Evolutionary conservation across 2,329 filamentous ascomycete species (phyloP), one percentile per base, ranked within the genome.

Genomic region (Cercospora zeina): DNA sequence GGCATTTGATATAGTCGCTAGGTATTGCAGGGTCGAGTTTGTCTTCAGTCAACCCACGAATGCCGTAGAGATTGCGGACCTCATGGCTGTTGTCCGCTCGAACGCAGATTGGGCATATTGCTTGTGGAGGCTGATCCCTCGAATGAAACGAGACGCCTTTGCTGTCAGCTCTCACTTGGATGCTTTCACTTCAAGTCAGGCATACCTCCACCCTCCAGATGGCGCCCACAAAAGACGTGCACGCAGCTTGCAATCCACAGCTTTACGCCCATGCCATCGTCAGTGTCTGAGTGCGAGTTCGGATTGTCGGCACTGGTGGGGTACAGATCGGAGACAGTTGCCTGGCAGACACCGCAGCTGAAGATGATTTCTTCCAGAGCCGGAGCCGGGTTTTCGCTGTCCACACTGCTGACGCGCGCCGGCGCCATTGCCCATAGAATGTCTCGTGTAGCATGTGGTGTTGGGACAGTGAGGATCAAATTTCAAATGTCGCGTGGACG

Each of bases 151-250:
- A 76, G 9, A 76, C 77, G 13, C 75, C 81, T 82, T 53, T 24
- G n/a, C 5, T 21, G 34, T 63, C 55, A 61, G 60, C 37, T 36
- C 42, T 13, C 19, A 14, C 9, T n/a, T 6, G 24, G 7, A 30
- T 49, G 24, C 27, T n/a, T 31, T 11, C 30, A 19, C 16, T 39
- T 14, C 11, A 9, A 37, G 16, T 24, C 36, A 24, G 31, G 71
- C 76, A 69, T 64, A 82, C 81, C 81, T 54, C 80, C 80, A 37
- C 77, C 78, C 53, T 79, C 76, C 2, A 83, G 68, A 68, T 83
- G 81, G 63, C 77, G 77, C 58, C 71, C 74, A 65, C 81, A 83
- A 33, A 77, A 76, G 24, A 82, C 74, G 70, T 83, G 81, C 42
- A 77, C 77, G 69, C 81, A 83, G 50, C 74, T 75, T 4, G 77